Percentiles rank a stretch among this genome's conserved stretches.
phyloP scores from a whole-genome alignment of 495 filamentous ascomycete species.

The Penicillium cosmopolitanum region DNA sequence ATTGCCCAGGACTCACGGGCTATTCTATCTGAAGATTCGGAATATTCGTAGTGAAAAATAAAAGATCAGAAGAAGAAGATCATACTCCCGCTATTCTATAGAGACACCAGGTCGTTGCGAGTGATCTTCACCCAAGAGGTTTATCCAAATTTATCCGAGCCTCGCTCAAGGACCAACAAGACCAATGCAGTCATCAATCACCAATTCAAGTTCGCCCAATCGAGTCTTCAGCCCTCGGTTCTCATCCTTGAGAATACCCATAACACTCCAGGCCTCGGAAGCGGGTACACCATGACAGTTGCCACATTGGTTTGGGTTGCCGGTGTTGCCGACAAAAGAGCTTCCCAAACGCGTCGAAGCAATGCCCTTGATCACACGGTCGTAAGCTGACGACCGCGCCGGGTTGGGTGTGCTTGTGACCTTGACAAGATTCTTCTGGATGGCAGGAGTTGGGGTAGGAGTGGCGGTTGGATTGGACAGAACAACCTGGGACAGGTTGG shows the following conservation, averaged over 20 bases:
- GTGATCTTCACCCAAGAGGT: constrained; percentile 11
- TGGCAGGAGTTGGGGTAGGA: constrained; percentile 23
- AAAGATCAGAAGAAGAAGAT: constrained; percentile 5
- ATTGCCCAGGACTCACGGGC: neutral
- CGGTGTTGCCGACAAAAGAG: constrained; percentile 33
- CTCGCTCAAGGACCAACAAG: constrained; percentile 51
- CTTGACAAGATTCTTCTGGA: constrained; percentile 30
- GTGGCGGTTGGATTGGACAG: constrained; percentile 34
- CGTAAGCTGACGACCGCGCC: constrained; percentile 43
- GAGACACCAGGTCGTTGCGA: constrained; percentile 20
- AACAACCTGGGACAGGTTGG: constrained; percentile 42
- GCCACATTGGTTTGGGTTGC: constrained; percentile 45
- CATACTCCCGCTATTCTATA: constrained; percentile 12
- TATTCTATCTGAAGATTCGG: constrained; percentile 7
- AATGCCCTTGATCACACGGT: constrained; percentile 47
- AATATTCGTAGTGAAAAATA: neutral
- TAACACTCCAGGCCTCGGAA: constrained; percentile 72
- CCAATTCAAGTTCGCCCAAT: constrained; percentile 66
- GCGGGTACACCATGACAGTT: constrained; percentile 66
- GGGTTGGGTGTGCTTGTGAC: constrained; percentile 24
- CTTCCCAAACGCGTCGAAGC: constrained; percentile 40
- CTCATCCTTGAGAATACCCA: constrained; percentile 71
- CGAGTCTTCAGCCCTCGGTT: constrained; percentile 71
- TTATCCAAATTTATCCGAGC: neutral
- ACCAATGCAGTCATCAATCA: constrained; percentile 73